phyloP scores from a whole-genome alignment of 768 basidiomycete genomes.

The Mycena amicta region DNA sequence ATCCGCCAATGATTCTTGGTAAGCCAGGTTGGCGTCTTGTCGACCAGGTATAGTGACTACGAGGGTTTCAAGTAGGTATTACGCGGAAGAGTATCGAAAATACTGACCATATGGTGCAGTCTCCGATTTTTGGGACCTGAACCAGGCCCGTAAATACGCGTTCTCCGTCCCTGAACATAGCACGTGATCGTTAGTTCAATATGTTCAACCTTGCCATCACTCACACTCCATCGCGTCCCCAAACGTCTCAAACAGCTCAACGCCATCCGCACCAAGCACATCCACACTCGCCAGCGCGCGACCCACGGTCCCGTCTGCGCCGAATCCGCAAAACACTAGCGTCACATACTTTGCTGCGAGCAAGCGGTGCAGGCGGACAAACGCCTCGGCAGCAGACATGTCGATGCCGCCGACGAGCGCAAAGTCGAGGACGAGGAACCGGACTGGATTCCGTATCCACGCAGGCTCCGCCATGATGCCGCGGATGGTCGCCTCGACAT shows the following conservation, averaged over 20 bases:
- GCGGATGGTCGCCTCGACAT: conserved; percentile 87
- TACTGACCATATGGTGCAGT: conserved; percentile 47
- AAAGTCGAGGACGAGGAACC: conserved; percentile 89
- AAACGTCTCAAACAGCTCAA: conserved; percentile 80
- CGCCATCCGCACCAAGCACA: conserved; percentile 72
- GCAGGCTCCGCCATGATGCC: conserved; percentile 67
- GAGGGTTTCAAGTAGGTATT: background rate
- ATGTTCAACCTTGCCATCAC: conserved; percentile 26
- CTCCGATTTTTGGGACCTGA: conserved; percentile 65
- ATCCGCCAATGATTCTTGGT: conserved; percentile 39
- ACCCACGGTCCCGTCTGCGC: conserved; percentile 62
- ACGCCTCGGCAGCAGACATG: conserved; percentile 93
- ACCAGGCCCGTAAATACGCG: conserved; percentile 83
- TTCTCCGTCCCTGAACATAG: conserved; percentile 81
- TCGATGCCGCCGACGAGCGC: conserved; percentile 88
- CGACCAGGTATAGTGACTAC: conserved; percentile 60
- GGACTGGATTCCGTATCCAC: conserved; percentile 77
- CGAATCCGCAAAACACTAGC: conserved; percentile 87
- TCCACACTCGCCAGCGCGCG: conserved; percentile 78
- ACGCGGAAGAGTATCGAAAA: background rate
- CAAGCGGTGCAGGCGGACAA: conserved; percentile 86
- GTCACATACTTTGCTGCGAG: conserved; percentile 75
- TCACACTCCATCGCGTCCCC: conserved; percentile 93
- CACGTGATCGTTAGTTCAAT: background rate
- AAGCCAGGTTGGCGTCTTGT: conserved; percentile 51